Evolutionary conservation across 768 basidiomycete species (phyloP), one percentile per base, ranked within the genome.

Genomic region (Lanmaoa pseudosensibilis): DNA sequence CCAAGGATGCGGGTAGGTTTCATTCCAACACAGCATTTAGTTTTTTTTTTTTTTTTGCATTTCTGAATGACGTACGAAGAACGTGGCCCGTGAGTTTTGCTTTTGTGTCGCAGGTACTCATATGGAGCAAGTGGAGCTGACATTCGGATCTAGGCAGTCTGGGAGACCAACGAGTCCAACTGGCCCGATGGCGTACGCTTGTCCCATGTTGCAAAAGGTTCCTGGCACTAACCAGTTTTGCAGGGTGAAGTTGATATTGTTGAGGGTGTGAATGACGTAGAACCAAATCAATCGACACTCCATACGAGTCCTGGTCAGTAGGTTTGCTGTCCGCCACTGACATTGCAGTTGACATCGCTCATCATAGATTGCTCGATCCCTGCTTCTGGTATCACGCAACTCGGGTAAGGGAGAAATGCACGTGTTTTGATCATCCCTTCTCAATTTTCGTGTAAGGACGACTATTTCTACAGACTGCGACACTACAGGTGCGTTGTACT

Each of bases 241-340:
- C 33, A 71, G 69, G 69, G 71, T 19, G 69, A 71, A 37, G 46
- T 73, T 6, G 69, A 73, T 44, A 71, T 73, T 9, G 60, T 71
- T 8, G 70, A 71, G 47, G 70, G 74, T 41, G 83, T 86, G 15
- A 86, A 87, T 61, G 73, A 84, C 61, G 72, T 78, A 52, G 69
- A 70, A 15, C 77, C 81, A 3, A 82, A 85, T 62, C 73, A 76
- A 55, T 74, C 76, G 2, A 80, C 84, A 0, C 72, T 88, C 38
- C 87, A 88, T 66, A 86, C 85, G 5, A 73, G 72, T 52, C 60
- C 80, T 12, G 73, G 83, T 79, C 55, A 46, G 74, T 50, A 32
- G 5, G 18, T 25, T 25, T 46, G 10, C 37, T 21, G 15, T 25
- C 19, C 18, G 7, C 13, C 9, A 27, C 19, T 12, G 16, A 38